phyloP scores from a whole-genome alignment of 331 rosid species.

The Stylosanthes scabra region DNA sequence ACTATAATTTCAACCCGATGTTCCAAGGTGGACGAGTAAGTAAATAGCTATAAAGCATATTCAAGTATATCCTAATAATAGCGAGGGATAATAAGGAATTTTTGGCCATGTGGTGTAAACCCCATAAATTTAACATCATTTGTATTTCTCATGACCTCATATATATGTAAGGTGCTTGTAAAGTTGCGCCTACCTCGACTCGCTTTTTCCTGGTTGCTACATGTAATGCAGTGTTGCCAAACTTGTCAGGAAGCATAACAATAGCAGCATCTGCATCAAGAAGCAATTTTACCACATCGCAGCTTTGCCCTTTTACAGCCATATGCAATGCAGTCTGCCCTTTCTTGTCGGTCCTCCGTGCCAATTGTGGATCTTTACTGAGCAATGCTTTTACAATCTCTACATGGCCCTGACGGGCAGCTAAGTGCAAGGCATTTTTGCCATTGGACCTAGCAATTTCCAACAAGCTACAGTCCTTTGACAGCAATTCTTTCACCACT shows the following conservation, averaged over 20 bases:
- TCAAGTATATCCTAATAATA: constrained; percentile 1
- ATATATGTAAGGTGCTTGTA: constrained; percentile 1
- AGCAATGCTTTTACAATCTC: constrained; percentile 83
- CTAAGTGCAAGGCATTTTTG: constrained; percentile 91
- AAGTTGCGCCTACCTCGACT: constrained; percentile 70
- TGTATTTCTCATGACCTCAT: constrained; percentile 1
- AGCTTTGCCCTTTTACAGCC: constrained; percentile 98
- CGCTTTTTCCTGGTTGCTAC: constrained; percentile 97
- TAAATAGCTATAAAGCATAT: background rate
- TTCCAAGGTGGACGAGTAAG: background rate
- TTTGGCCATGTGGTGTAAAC: background rate
- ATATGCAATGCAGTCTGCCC: constrained; percentile 99
- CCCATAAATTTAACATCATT: constrained; percentile 17
- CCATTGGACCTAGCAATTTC: constrained; percentile 86
- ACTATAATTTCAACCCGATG: background rate
- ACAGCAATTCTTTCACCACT: constrained; percentile 85
- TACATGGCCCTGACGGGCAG: constrained; percentile 95
- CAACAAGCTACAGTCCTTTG: constrained; percentile 76
- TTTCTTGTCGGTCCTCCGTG: constrained; percentile 96
- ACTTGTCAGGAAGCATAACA: constrained; percentile 99
- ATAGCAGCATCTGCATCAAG: constrained; percentile 95
- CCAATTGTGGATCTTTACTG: constrained; percentile 82
- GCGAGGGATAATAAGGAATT: background rate
- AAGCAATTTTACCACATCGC: constrained; percentile 91
- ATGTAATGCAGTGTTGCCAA: constrained; percentile 91